Evolutionary conservation across 164 flowering plant genomes (phyloP).

Genomic region (Amborella trichopoda): DNA sequence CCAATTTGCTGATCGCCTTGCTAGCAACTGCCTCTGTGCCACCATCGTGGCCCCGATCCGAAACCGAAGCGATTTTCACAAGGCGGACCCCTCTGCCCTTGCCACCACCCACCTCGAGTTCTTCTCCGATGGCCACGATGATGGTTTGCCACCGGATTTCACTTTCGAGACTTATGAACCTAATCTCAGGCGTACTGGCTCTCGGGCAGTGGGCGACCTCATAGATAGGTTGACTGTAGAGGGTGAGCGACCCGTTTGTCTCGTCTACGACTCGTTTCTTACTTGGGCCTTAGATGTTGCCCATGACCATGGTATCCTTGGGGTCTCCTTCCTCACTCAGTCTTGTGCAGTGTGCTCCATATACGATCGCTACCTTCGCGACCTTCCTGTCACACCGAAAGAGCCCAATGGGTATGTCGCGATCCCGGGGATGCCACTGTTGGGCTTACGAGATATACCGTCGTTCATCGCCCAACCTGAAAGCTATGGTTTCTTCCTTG

Average conservation of each 20-base stretch:
- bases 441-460: slow-evolving; percentile 33
- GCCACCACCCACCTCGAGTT: slow-evolving; percentile 1
- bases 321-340: slow-evolving; percentile 15
- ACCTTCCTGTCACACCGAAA: too few species aligned
- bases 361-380: slow-evolving; percentile 12
- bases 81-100: neutral
- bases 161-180: slow-evolving; percentile 1
- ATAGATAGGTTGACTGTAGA: neutral
- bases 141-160: neutral
- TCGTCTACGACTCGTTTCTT: slow-evolving; percentile 10
- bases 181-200: slow-evolving; percentile 1
- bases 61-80: slow-evolving; percentile 2
- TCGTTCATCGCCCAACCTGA: slow-evolving; percentile 43
- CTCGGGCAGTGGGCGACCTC: slow-evolving; percentile 2
- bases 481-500: slow-evolving; percentile 20
- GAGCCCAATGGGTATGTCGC: too few species aligned
- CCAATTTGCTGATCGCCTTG: slow-evolving; percentile 12
- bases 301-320: slow-evolving; percentile 1
- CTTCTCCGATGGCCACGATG: slow-evolving; percentile 5
- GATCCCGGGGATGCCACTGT: neutral
- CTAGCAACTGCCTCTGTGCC: slow-evolving; percentile 4
- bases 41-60: slow-evolving; percentile 5
- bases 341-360: slow-evolving; percentile 10
- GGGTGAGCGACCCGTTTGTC: slow-evolving; percentile 2
- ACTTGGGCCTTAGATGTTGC: slow-evolving; percentile 11